Conservation (phyloP, 1,139 yeast genomes). For the Geotrichum aggregatum region DNA sequence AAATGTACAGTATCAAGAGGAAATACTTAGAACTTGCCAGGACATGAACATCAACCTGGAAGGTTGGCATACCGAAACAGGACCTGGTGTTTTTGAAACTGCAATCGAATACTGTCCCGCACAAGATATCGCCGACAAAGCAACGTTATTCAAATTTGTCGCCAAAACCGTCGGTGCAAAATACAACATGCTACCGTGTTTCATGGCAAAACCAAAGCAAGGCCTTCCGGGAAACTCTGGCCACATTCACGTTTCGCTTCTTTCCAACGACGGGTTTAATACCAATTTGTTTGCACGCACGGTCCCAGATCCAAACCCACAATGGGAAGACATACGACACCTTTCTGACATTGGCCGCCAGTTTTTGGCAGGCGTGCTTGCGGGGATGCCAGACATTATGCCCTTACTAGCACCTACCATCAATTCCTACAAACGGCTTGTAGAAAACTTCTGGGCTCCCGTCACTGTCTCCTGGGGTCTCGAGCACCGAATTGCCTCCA, state of each 20-base stretch:
- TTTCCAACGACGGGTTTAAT: slow-evolving; percentile 28
- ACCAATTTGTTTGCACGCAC: slow-evolving; percentile 35
- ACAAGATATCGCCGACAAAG: slow-evolving; percentile 36
- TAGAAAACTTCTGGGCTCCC: slow-evolving; percentile 42
- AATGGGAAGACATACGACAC: slow-evolving; percentile 34
- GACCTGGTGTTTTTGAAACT: slow-evolving; percentile 42
- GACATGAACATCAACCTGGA: slow-evolving; percentile 34
- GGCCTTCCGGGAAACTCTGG: slow-evolving; percentile 42
- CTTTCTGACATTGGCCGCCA: slow-evolving; percentile 37
- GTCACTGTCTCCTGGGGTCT: slow-evolving; percentile 41
- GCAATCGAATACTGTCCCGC: slow-evolving; percentile 38
- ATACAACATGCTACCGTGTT: slow-evolving; percentile 37
- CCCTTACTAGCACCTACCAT: slow-evolving; percentile 40
- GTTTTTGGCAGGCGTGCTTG: slow-evolving; percentile 39
- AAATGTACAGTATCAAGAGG: slow-evolving; percentile 35
- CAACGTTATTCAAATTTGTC: slow-evolving; percentile 36
- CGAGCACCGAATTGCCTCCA: slow-evolving; percentile 40
- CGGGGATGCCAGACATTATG: slow-evolving; percentile 38
- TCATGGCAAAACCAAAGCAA: slow-evolving; percentile 41
- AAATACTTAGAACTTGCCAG: slow-evolving; percentile 31
- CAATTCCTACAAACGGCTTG: slow-evolving; percentile 41
- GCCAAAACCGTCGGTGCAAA: slow-evolving; percentile 36
- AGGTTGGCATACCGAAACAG: slow-evolving; percentile 42
- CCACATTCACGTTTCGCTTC: slow-evolving; percentile 38
- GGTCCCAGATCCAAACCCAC: slow-evolving; percentile 29